Base-by-base conservation (phyloP, 768 basidiomycete genomes). In the Mycena rosella region DNA sequence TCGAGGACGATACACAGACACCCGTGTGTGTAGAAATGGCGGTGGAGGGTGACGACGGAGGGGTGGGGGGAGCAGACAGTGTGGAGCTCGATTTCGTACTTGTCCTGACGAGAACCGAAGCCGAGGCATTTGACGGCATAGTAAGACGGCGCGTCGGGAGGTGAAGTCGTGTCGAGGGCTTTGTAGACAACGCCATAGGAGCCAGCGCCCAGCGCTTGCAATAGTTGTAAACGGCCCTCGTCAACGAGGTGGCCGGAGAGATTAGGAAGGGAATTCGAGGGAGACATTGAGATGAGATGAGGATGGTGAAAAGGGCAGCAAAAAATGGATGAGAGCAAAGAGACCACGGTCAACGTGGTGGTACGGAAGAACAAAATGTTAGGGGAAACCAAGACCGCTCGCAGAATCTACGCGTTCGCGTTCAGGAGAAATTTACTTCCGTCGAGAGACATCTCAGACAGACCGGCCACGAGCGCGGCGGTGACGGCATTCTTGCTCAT, bases 101-200 rank as follows among this genome's bases (percentile, higher is more conserved):
- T 74, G 69, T 88, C 86, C 70, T 76, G 78, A 64, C 83, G 75
- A 1, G 80, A 80, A 10, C 40, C 54, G 68, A 82, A 82, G 65
- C 80, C 76, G 51, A 88, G 77, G 66, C 87, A 88, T 72, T 89
- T 89, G 74, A 88, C 80, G 60, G 87, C 85, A 77, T 42, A 65
- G 40, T 47, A 48, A 17, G 18, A 6, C 15, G 56, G 57, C 1
- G 47, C 4, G 38, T 49, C 30, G 7, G 27, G 6, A 1, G 63
- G 17, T 3, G 54, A 52, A 2, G 24, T 22, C 8, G 53, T 61
- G 17, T 69, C 63, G 9, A 40, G 56, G 0, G 63, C 68, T 14
- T 40, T 42, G 32, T 63, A 63, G 3, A 61, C 65, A 14, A 49
- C 42, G 3, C 64, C 64, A 24, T 22, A 52, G 49, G 51, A 11